phyloP scores from a whole-genome alignment of 1,284 basidiomycete genomes.

The Malassezia yamatoensis region DNA sequence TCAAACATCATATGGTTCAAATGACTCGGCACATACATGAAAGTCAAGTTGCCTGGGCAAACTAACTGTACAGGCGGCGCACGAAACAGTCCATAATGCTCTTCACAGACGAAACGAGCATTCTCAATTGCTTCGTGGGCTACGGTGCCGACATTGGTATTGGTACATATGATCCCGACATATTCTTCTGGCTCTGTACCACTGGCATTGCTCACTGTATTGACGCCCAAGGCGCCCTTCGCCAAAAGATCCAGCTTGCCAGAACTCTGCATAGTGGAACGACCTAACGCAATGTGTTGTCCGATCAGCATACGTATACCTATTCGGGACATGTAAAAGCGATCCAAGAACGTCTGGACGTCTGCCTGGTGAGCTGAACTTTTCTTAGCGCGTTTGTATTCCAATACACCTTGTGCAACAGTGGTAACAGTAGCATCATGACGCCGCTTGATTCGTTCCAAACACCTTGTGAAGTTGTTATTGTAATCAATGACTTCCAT shows the following conservation, averaged over 20 bases:
- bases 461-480: conserved; percentile 70
- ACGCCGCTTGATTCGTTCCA: conserved; percentile 82
- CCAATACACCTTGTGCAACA: conserved; percentile 65
- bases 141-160: conserved; percentile 54
- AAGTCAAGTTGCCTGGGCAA: conserved; percentile 74
- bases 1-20: conserved; percentile 83
- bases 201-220: conserved; percentile 16
- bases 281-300: conserved; percentile 46
- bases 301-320: conserved; percentile 51
- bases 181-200: conserved; percentile 56
- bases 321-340: conserved; percentile 94
- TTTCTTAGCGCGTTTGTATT: conserved; percentile 55
- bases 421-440: conserved; percentile 98
- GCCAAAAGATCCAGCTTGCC: conserved; percentile 5
- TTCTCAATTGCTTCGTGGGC: conserved; percentile 93
- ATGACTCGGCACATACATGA: conserved; percentile 94
- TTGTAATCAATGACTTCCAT: conserved; percentile 92
- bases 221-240: conserved; percentile 14
- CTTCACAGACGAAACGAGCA: conserved; percentile 93
- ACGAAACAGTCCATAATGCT: conserved; percentile 79
- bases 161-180: conserved; percentile 95
- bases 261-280: conserved; percentile 8
- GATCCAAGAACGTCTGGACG: conserved; percentile 88
- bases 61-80: conserved; percentile 93
- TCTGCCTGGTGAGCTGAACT: conserved; percentile 60